Percentiles rank a stretch among this genome's conserved stretches.
phyloP scores from a whole-genome alignment of 257 asterid genomes.

The Solanum etuberosum region DNA sequence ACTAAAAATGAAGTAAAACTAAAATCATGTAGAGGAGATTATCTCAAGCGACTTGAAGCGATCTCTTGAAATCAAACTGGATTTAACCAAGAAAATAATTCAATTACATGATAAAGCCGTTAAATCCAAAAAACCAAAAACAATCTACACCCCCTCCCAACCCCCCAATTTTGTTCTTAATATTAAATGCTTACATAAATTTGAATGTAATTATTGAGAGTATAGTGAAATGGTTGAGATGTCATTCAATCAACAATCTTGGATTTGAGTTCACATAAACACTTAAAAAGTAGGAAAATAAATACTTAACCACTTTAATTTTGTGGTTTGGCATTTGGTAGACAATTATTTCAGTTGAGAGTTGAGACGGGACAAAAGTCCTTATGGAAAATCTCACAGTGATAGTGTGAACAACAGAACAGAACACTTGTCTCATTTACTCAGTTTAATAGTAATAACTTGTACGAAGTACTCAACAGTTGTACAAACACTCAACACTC shows the following conservation, averaged over 20 bases:
- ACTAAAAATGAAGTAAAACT: background rate
- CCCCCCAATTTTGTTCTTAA: background rate
- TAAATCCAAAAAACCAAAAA: no score
- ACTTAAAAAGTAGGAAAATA: background rate
- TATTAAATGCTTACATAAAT: background rate
- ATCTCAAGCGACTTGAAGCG: no score
- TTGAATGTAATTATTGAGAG: background rate
- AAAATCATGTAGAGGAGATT: background rate
- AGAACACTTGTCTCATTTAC: background rate
- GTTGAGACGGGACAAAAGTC: background rate
- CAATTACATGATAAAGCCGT: no score
- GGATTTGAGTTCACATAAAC: background rate
- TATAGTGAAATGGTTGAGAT: background rate
- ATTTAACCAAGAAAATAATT: no score
- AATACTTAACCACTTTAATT: background rate
- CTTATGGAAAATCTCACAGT: background rate
- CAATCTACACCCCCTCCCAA: background rate
- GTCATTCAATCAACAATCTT: background rate
- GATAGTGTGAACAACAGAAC: background rate
- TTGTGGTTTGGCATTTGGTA: background rate
- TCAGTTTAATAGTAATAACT: background rate
- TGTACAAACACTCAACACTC: background rate
- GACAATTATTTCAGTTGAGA: background rate
- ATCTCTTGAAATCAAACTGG: background rate
- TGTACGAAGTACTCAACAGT: background rate